These are phyloP conservation scores for Guillardia theta DNA, from an alignment of 78 protist genomes.

Conservation along the genomic window DNA sequence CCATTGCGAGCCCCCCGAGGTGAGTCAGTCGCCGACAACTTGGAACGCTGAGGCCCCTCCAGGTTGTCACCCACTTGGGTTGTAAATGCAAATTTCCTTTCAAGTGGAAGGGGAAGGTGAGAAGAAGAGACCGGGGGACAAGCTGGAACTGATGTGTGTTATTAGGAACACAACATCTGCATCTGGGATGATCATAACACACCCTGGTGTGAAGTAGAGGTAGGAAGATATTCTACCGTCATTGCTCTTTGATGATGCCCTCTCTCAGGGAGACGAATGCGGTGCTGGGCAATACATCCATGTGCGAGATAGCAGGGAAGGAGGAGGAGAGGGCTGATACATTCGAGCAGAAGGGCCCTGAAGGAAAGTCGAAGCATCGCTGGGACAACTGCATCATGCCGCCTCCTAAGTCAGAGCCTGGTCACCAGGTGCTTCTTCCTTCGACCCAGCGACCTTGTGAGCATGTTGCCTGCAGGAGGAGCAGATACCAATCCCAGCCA, in stretches of 20 bases:
- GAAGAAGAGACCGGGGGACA: too few species aligned
- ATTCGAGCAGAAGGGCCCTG: not conserved
- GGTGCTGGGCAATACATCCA: too few species aligned
- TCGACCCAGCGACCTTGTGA: not conserved
- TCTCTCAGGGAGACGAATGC: too few species aligned
- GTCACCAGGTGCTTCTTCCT: not conserved
- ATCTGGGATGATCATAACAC: not conserved
- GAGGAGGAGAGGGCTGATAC: not conserved
- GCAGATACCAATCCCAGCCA: not conserved
- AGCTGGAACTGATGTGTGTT: too few species aligned
- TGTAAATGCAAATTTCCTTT: not conserved
- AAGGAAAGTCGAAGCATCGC: not conserved
- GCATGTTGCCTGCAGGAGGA: not conserved
- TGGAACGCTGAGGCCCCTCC: not conserved
- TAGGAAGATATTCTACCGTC: too few species aligned
- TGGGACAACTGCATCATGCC: not conserved
- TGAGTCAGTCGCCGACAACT: not conserved
- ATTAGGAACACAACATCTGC: not conserved
- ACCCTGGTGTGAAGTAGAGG: not conserved
- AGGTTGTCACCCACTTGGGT: not conserved
- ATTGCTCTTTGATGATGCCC: too few species aligned
- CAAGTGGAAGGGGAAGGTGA: not conserved
- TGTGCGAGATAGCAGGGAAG: too few species aligned
- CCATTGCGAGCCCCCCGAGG: not conserved
- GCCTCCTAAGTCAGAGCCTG: not conserved